Conservation (phyloP, 176 grass and related monocot species). For the Calamus simplicifolius region DNA sequence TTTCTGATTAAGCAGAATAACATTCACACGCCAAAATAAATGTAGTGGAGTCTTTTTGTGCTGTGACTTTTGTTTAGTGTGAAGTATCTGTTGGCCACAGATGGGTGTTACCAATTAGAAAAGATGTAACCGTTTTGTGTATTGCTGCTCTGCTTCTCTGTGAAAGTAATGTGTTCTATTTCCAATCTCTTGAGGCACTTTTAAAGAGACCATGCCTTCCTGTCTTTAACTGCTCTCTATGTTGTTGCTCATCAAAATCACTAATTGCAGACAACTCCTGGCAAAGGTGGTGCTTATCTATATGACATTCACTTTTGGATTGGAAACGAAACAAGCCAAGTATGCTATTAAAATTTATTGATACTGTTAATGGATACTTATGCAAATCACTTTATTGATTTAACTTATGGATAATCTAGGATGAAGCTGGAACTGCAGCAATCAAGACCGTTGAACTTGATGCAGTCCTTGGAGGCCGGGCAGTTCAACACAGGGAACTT, state of each 20-base stretch:
- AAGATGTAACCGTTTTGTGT: too few species aligned
- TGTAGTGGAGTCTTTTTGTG: too few species aligned
- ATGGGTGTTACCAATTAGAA: too few species aligned
- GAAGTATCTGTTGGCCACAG: too few species aligned
- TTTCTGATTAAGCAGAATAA: too few species aligned
- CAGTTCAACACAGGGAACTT: slow-evolving; percentile 90
- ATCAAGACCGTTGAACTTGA: slow-evolving; percentile 96
- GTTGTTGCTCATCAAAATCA: neutral
- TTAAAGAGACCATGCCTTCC: too few species aligned
- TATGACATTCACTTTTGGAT: slow-evolving; percentile 60
- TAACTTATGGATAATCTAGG: slow-evolving; percentile 36
- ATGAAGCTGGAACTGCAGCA: slow-evolving; percentile 94
- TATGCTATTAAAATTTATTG: slow-evolving; percentile 3
- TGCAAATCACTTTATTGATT: neutral
- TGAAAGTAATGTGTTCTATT: too few species aligned
- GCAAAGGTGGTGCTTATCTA: slow-evolving; percentile 30
- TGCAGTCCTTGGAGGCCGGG: slow-evolving; percentile 80
- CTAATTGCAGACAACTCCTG: slow-evolving; percentile 27
- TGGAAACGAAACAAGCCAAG: slow-evolving; percentile 42
- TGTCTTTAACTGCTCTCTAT: neutral
- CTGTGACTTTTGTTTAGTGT: too few species aligned
- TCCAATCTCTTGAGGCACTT: too few species aligned
- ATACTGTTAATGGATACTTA: neutral
- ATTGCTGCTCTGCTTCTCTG: too few species aligned
- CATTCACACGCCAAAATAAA: too few species aligned